Base-by-base conservation (phyloP, 2,329 filamentous ascomycete genomes). In the Aspergillus tubingensis region DNA sequence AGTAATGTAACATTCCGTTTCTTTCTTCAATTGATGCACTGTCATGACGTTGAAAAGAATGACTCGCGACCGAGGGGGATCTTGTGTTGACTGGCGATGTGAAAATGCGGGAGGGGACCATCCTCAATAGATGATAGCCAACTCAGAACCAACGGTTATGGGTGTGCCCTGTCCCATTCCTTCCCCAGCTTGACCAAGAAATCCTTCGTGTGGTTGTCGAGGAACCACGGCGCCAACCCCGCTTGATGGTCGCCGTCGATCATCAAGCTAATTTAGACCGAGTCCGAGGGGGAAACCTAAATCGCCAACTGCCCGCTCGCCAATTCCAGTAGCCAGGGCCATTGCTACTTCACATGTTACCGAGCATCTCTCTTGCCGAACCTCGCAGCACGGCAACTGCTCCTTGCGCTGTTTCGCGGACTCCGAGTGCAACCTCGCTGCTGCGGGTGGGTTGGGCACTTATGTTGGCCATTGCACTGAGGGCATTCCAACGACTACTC, bases 321-420 rank as follows among this genome's bases (percentile, higher is more conserved):
- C 47, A 27, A 50, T 27, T 50, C 25, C 47, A 50, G 41, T 44
- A 11, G 5, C 19, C 21, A 21, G 25, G 25, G 47, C 15, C 25
- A 32, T 50, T 17, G 25, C 25, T 27, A 10, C 47, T 30, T 67
- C 65, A 67, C 64, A 67, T 66, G 62, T 47, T 62, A 54, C 64
- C 62, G 65, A 66, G 54, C 44, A 30, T 17, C 23, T 30, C 25
- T 50, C 23, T 50, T 27, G 23, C 47, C 47, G 25, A 50, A 32
- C 30, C 47, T 11, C 47, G n/a, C 47, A 30, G 25, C 25, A 50
- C 25, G 15, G 47, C 25, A 19, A 50, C 25, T 11, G 13, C 47
- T 30, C 47, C 25, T 30, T 49, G 47, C 25, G 25, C 25, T 50
- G 25, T 50, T 30, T 30, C n/a, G 25, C 25, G 25, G 25, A 11